A percentile compares a stretch with the other conserved stretches of the same genome.
Conservation (phyloP, 495 filamentous ascomycete genomes). For the Letharia columbiana region DNA sequence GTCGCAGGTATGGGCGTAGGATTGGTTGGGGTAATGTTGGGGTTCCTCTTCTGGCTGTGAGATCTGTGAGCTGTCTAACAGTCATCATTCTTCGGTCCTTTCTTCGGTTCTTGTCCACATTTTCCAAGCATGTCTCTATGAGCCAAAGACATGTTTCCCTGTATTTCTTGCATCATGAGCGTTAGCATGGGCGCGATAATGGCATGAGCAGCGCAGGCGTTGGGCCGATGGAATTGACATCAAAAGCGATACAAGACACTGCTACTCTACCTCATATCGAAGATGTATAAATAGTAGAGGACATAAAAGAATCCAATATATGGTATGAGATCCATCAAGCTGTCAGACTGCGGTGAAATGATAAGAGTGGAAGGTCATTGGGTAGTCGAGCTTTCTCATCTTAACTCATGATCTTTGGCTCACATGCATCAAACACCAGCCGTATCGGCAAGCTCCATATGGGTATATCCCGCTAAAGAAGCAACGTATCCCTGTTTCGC, state of each 20-base stretch:
- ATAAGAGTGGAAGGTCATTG: neutral
- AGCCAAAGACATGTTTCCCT: neutral
- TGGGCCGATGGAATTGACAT: neutral
- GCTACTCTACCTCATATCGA: neutral
- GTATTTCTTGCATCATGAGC: constrained; percentile 3
- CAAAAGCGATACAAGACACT: neutral
- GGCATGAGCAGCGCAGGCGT: constrained; percentile 13
- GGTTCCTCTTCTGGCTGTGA: constrained; percentile 46
- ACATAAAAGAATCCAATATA: neutral
- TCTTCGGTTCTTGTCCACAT: neutral
- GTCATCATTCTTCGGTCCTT: neutral
- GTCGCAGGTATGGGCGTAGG: constrained; percentile 46
- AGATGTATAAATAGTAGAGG: neutral
- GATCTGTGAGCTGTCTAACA: constrained; percentile 31
- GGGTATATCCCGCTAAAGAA: constrained; percentile 12
- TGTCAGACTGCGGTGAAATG: neutral
- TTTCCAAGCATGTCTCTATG: constrained; percentile 2
- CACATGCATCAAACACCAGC: constrained; percentile 2
- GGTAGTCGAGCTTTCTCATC: neutral
- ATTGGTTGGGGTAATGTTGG: constrained; percentile 45
- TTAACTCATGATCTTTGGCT: neutral
- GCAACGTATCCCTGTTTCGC: neutral
- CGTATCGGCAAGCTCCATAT: neutral
- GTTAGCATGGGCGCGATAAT: constrained; percentile 9
- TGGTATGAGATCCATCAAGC: neutral